These are phyloP conservation scores for Alternaria triticimaculans DNA, from an alignment of 2,329 filamentous ascomycete genomes.

Conservation along the genomic window DNA sequence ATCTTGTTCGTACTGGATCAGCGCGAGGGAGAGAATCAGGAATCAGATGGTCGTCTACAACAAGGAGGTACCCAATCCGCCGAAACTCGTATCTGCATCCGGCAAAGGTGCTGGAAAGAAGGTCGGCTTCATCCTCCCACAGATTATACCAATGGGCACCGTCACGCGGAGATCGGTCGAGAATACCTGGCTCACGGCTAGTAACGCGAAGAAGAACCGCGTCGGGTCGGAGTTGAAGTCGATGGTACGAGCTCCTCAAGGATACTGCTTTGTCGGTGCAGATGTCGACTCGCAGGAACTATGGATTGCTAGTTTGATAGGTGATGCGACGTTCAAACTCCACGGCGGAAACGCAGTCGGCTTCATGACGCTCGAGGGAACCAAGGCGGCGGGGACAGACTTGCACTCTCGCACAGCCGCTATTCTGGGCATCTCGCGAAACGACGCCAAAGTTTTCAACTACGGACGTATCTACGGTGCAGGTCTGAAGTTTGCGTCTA, in stretches of 20 bases:
- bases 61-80: constrained; percentile 56
- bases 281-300: constrained; percentile 97
- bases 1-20: constrained; percentile 99
- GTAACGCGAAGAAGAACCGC: constrained; percentile 94
- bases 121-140: constrained; percentile 88
- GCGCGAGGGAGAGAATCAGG: constrained; percentile 88
- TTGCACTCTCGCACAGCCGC: constrained; percentile 90
- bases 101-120: constrained; percentile 25
- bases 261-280: constrained; percentile 92
- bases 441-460: constrained; percentile 97
- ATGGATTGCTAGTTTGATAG: constrained; percentile 96
- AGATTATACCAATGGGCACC: constrained; percentile 98
- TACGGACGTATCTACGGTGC: constrained; percentile 99
- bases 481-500: constrained; percentile 89
- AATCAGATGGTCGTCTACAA: constrained; percentile 95
- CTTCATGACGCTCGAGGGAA: constrained; percentile 98
- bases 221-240: constrained; percentile 97
- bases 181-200: constrained; percentile 97
- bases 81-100: constrained; percentile 32
- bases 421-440: constrained; percentile 91
- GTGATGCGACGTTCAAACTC: constrained; percentile 91
- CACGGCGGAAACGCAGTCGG: constrained; percentile 97
- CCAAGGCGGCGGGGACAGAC: constrained; percentile 91
- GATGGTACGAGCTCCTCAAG: constrained; percentile 90
- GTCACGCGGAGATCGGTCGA: constrained; percentile 94